phyloP scores from a whole-genome alignment of 306 rosid species.

The Quillaja saponaria region DNA sequence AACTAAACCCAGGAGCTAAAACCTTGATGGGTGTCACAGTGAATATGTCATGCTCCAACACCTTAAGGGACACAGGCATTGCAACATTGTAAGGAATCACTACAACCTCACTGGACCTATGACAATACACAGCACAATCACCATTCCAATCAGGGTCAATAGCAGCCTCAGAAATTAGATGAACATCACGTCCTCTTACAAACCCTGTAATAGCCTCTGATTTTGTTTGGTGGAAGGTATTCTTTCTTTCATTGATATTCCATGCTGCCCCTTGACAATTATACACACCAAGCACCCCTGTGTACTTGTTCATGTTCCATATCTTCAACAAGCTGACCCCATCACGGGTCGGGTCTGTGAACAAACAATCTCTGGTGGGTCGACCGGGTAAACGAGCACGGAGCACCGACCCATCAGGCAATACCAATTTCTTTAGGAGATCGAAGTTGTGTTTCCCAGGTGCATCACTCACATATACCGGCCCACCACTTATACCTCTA shows the following conservation, averaged over 20 bases:
- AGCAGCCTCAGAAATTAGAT: constrained; percentile 52
- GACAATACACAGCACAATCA: constrained; percentile 58
- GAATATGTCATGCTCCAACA: constrained; percentile 69
- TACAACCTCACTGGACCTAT: constrained; percentile 44
- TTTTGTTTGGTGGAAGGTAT: constrained; percentile 57
- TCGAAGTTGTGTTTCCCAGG: constrained; percentile 83
- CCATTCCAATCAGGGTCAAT: constrained; percentile 58
- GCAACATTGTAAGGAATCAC: constrained; percentile 64
- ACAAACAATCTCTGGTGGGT: constrained; percentile 84
- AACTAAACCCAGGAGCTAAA: constrained; percentile 45
- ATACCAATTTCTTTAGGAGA: constrained; percentile 64
- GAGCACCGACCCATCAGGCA: constrained; percentile 81
- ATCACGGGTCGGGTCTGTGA: constrained; percentile 80
- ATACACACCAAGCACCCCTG: constrained; percentile 77
- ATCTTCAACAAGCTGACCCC: constrained; percentile 80
- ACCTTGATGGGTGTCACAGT: constrained; percentile 70
- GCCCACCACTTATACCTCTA: constrained; percentile 92
- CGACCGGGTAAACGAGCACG: constrained; percentile 83
- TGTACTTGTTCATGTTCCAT: constrained; percentile 88
- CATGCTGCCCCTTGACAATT: constrained; percentile 99
- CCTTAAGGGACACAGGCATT: constrained; percentile 70
- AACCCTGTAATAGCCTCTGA: constrained; percentile 54
- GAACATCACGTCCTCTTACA: constrained; percentile 70
- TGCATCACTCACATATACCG: constrained; percentile 86
- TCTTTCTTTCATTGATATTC: constrained; percentile 61